Evolutionary conservation across 768 basidiomycete genomes (phyloP).

Genomic region (Collybia sordida): DNA sequence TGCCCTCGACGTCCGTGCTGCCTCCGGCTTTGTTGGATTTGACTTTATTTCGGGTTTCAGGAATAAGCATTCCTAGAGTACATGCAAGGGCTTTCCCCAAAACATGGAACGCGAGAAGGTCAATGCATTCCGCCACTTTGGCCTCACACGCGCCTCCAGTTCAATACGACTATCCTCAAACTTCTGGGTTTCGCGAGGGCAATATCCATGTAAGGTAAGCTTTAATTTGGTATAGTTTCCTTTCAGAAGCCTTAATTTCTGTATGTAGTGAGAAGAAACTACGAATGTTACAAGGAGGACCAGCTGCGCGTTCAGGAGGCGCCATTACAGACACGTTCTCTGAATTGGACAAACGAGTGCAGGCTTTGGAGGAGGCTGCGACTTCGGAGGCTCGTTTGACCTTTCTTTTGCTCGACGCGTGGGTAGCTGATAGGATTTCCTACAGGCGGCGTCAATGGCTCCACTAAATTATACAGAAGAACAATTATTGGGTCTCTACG

Average conservation of each 20-base stretch:
- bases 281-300: slow-evolving; percentile 6
- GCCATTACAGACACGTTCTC: slow-evolving; percentile 10
- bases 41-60: slow-evolving; percentile 21
- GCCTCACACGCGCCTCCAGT: slow-evolving; percentile 15
- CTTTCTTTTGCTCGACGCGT: neutral
- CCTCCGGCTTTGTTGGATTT: slow-evolving; percentile 27
- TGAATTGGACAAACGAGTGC: slow-evolving; percentile 36
- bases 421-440: neutral
- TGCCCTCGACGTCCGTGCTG: slow-evolving; percentile 15
- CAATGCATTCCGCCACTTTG: slow-evolving; percentile 16
- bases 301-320: slow-evolving; percentile 14
- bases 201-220: too few relatives aligned
- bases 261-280: too few relatives aligned
- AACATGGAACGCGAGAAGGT: slow-evolving; percentile 9
- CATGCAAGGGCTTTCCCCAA: neutral
- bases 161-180: slow-evolving; percentile 3
- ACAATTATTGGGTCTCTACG: slow-evolving; percentile 40
- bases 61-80: slow-evolving; percentile 11
- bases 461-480: slow-evolving; percentile 39
- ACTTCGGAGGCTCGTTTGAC: slow-evolving; percentile 29
- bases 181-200: neutral
- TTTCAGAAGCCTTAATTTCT: neutral
- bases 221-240: neutral
- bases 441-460: slow-evolving; percentile 30
- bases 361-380: slow-evolving; percentile 34